phyloP scores from a whole-genome alignment of 306 rosid genomes.

The Medicago lupulina region DNA sequence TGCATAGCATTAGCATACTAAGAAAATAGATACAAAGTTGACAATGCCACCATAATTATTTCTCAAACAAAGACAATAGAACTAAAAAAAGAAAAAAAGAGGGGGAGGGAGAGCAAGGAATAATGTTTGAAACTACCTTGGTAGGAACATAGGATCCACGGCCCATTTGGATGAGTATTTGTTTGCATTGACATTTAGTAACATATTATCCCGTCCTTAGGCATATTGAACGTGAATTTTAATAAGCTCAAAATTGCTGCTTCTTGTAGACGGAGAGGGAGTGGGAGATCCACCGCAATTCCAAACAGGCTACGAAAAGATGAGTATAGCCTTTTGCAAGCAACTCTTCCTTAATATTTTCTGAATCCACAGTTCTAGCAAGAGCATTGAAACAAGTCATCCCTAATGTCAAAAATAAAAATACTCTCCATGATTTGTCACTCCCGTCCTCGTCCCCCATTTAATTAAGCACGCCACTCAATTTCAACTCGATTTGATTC shows the following conservation, averaged over 20 bases:
- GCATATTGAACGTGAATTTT: too few species aligned
- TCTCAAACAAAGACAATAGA: neutral
- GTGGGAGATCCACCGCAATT: too few species aligned
- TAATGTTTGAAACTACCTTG: conserved; percentile 51
- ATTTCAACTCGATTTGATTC: neutral
- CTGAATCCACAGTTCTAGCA: conserved; percentile 62
- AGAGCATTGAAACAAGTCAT: conserved; percentile 85
- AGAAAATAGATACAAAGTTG: too few species aligned
- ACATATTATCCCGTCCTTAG: too few species aligned
- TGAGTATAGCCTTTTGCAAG: conserved; percentile 69
- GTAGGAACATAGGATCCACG: conserved; percentile 75
- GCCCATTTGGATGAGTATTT: conserved; percentile 71
- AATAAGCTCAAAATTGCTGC: too few species aligned
- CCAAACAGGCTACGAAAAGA: conserved; percentile 32
- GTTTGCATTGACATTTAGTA: too few species aligned
- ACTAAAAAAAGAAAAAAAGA: neutral
- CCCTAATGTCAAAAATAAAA: conserved; percentile 86
- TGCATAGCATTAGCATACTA: too few species aligned
- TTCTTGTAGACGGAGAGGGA: too few species aligned
- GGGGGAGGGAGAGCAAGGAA: neutral
- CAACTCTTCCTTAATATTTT: conserved; percentile 60
- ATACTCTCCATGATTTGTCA: conserved; percentile 30
- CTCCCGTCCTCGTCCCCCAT: too few species aligned
- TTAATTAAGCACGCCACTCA: too few species aligned
- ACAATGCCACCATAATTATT: neutral